These are phyloP conservation scores for Peronosclerospora sorghi DNA, from an alignment of 352 stramenopile genomes.

Conservation along the genomic window DNA sequence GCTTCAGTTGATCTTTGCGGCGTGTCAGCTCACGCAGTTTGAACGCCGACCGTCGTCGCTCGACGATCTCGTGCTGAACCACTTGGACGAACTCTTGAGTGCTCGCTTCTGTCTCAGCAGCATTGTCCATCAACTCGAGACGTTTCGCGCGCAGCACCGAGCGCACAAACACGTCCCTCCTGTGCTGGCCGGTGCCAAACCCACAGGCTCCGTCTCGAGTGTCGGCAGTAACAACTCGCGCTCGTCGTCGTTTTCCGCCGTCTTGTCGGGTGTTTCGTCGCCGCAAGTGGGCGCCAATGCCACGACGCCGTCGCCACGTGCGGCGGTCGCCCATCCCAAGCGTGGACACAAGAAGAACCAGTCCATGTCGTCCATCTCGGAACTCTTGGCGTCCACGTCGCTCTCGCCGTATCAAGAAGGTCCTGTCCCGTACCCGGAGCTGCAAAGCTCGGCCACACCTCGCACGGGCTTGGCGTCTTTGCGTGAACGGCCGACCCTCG, in stretches of 20 bases:
- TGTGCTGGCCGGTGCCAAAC: no score
- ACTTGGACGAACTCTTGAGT: slow-evolving; percentile 70
- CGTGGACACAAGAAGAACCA: slow-evolving; percentile 82
- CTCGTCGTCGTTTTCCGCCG: slow-evolving; percentile 29
- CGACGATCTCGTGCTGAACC: slow-evolving; percentile 39
- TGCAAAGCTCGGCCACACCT: slow-evolving; percentile 48
- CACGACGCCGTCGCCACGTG: slow-evolving; percentile 17
- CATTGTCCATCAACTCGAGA: slow-evolving; percentile 59
- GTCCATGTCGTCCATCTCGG: slow-evolving; percentile 83
- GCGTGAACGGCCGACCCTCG: slow-evolving; percentile 36
- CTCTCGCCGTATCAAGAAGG: slow-evolving; percentile 57
- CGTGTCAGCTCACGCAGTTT: slow-evolving; percentile 73
- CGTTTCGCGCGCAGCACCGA: slow-evolving; percentile 50
- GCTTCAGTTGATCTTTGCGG: slow-evolving; percentile 54
- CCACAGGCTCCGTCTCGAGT: no score
- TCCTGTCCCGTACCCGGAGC: slow-evolving; percentile 15
- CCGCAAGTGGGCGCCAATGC: slow-evolving; percentile 26
- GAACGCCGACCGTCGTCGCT: slow-evolving; percentile 67
- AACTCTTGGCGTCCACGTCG: slow-evolving; percentile 49
- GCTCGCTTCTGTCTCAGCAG: slow-evolving; percentile 61
- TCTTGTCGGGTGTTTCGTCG: slow-evolving; percentile 14
- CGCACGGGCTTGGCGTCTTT: slow-evolving; percentile 62
- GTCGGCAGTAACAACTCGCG: slow-evolving; percentile 25
- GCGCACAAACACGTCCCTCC: slow-evolving; percentile 24
- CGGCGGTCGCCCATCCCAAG: slow-evolving; percentile 29